Conservation (phyloP, 352 stramenopile species). For the Phytophthora chlamydospora region DNA sequence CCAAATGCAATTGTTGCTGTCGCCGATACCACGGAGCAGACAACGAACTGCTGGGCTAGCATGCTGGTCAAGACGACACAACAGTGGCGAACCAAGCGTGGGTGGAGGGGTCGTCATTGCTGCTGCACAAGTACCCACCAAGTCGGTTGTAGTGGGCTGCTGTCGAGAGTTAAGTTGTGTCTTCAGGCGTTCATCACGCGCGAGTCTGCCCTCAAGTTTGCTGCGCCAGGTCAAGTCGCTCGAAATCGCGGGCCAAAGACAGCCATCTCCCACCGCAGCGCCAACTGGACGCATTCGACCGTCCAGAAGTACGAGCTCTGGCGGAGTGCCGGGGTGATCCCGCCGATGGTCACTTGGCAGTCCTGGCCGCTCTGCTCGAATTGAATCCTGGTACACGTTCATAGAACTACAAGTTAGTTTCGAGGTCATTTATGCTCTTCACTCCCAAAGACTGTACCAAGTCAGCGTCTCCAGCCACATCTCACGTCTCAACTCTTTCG, state of each 20-base stretch:
- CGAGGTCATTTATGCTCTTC: background rate
- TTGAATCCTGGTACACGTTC: slow-evolving; percentile 23
- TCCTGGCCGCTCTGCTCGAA: slow-evolving; percentile 37
- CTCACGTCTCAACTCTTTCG: slow-evolving; percentile 14
- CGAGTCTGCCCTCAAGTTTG: slow-evolving; percentile 1
- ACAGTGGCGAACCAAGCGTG: no score
- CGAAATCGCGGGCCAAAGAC: slow-evolving; percentile 42
- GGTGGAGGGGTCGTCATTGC: no score
- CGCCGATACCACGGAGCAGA: no score
- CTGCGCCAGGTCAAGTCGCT: slow-evolving; percentile 10
- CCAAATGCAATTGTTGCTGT: no score
- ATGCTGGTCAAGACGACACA: no score
- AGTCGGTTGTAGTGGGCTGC: no score
- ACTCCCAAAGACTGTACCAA: slow-evolving; percentile 15
- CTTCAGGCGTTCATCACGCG: background rate
- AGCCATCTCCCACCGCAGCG: slow-evolving; percentile 47
- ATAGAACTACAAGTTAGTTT: slow-evolving; percentile 8
- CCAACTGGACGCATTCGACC: slow-evolving; percentile 45
- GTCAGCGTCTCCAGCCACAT: slow-evolving; percentile 37
- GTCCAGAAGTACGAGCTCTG: slow-evolving; percentile 51
- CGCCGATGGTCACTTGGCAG: slow-evolving; percentile 40
- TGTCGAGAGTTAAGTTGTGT: no score
- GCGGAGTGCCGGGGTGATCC: slow-evolving; percentile 40
- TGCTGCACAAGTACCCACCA: no score
- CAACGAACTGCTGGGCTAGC: no score